Base-by-base conservation (phyloP, 345 rosid species). In the Barbarea vulgaris region DNA sequence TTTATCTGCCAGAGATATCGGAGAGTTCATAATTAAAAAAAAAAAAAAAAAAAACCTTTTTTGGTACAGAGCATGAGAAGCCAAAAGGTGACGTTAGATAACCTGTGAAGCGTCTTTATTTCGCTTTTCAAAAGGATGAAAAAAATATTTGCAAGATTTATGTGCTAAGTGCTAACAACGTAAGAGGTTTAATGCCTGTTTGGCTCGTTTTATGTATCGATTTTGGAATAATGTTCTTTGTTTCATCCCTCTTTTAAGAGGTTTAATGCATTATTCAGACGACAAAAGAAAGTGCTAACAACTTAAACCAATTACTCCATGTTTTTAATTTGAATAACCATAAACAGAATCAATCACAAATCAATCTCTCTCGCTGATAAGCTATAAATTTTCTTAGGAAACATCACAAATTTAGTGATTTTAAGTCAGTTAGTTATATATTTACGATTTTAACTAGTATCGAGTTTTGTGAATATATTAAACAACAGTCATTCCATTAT, bases 11-110 rank as follows among this genome's bases (percentile, higher is more conserved):
- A 58, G 17, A 21, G 24, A 19, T 71, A 34, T 59, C 21, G 60
- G 42, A 22, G 28, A 39, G 22, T 51, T 53, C n/a, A n/a, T n/a
- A 21, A 51, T 51, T 34, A 5, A 9, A 47, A 25, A 14, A 61
- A 6, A 3, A 19, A 47, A 25, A 14, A n/a, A n/a, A n/a, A n/a
- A n/a, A n/a, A n/a, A 61, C 3, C 22, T 3, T 14, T 58, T 33
- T 33, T 12, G 15, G 70, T 47, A 67, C 67, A 58, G 17, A 65
- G 15, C 73, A 36, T 8, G 25, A 51, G 39, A 62, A 62, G n/a
- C 24, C 69, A 53, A 52, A 63, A 18, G 24, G 70, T 52, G 63
- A 63, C 54, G 41, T 37, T 50, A 50, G 68, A 72, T 50, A 25
- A 30, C 56, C 27, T 66, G 78, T 65, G 50, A 25, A 34, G 5